A percentile compares a stretch with the other conserved stretches of the same genome.
Conservation (phyloP, 1,284 basidiomycete genomes). For the Ganoderma meredithae region DNA sequence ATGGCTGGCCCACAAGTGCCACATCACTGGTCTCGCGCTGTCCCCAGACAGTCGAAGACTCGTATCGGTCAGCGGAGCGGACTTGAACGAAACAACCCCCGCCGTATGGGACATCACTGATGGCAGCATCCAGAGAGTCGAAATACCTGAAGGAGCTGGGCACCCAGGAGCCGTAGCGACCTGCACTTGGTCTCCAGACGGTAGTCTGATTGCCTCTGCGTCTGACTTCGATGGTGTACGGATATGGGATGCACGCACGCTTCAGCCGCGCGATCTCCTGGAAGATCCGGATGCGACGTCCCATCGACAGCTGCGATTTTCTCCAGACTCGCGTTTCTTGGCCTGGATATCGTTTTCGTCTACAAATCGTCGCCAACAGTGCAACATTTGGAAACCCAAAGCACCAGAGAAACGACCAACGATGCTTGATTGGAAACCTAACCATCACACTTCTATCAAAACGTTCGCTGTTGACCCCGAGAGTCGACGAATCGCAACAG, state of each 20-base stretch:
- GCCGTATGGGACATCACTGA: not conserved
- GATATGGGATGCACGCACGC: not conserved
- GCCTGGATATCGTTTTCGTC: not conserved
- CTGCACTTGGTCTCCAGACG: constrained; percentile 5
- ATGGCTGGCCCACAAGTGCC: not conserved
- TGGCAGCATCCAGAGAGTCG: not conserved
- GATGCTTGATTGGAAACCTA: not conserved
- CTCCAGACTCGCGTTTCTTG: not conserved
- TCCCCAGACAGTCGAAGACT: not conserved
- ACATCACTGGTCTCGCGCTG: not conserved
- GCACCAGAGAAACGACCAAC: not conserved
- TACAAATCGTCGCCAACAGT: not conserved
- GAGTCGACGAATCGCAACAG: not conserved
- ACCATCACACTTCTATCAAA: not conserved
- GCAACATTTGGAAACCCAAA: not conserved
- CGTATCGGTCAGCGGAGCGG: not conserved
- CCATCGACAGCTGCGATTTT: not conserved
- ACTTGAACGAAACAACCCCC: no score
- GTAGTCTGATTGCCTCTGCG: not conserved
- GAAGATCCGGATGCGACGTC: no score
- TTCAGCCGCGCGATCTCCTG: not conserved
- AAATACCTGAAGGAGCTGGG: not conserved
- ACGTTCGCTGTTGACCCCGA: not conserved
- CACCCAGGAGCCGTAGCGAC: not conserved
- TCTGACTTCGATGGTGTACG: not conserved